Percentiles rank a stretch among this genome's conserved stretches.
These are phyloP conservation scores for Penicillium desertorum DNA, from an alignment of 495 filamentous ascomycete genomes.

Conservation along the genomic window DNA sequence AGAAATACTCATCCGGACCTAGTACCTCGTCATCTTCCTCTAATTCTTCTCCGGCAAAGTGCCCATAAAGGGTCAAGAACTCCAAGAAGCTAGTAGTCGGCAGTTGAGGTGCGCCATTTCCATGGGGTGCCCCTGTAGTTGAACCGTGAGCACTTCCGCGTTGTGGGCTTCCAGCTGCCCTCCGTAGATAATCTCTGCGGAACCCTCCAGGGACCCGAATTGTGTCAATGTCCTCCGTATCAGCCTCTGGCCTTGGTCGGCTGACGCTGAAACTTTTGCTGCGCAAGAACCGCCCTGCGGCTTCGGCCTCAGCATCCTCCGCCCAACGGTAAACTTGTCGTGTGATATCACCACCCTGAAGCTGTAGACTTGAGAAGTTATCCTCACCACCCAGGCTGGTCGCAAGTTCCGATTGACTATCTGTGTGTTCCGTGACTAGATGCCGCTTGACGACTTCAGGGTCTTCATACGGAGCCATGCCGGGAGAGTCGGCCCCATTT, in stretches of 20 bases:
- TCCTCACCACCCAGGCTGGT: slow-evolving; percentile 61
- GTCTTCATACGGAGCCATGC: slow-evolving; percentile 63
- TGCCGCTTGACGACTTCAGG: slow-evolving; percentile 79
- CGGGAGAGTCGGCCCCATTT: slow-evolving; percentile 37
- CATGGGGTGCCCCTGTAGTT: slow-evolving; percentile 34
- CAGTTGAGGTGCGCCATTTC: slow-evolving; percentile 56
- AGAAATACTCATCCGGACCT: slow-evolving; percentile 80
- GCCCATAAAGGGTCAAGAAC: slow-evolving; percentile 90
- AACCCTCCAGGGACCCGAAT: slow-evolving; percentile 95
- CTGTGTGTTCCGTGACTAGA: slow-evolving; percentile 57
- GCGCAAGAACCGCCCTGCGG: slow-evolving; percentile 55
- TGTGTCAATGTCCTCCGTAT: slow-evolving; percentile 75
- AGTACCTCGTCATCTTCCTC: slow-evolving; percentile 93
- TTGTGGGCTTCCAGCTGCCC: slow-evolving; percentile 60
- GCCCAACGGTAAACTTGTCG: slow-evolving; percentile 93
- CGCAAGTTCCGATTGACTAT: slow-evolving; percentile 41
- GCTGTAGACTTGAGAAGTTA: slow-evolving; percentile 86
- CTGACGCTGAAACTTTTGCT: slow-evolving; percentile 82
- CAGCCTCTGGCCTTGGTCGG: slow-evolving; percentile 72
- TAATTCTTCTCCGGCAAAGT: slow-evolving; percentile 94
- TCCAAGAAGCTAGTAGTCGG: slow-evolving; percentile 92
- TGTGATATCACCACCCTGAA: slow-evolving; percentile 94
- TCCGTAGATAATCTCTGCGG: slow-evolving; percentile 78
- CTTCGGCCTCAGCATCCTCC: slow-evolving; percentile 67
- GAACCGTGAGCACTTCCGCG: slow-evolving; percentile 49